phyloP scores from a whole-genome alignment of 2,329 filamentous ascomycete species.

The Periconia sp. region DNA sequence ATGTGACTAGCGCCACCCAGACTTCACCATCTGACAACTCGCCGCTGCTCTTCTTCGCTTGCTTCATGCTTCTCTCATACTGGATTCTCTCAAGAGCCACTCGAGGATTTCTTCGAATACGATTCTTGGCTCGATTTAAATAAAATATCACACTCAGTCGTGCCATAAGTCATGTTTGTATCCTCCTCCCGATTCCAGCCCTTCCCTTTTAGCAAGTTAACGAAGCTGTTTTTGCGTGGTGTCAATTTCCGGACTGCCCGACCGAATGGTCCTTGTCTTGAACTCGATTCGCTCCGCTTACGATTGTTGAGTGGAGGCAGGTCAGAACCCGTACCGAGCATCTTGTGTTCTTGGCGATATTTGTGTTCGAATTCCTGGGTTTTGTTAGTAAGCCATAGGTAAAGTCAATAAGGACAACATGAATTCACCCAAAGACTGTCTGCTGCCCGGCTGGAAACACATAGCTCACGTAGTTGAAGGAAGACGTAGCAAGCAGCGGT shows the following conservation, averaged over 20 bases:
- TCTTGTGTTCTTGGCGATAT: constrained; percentile 36
- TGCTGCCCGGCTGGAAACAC: constrained; percentile 32
- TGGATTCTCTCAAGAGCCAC: too few relatives aligned
- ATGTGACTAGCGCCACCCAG: too few relatives aligned
- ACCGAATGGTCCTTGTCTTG: constrained; percentile 31
- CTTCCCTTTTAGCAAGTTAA: constrained; percentile 41
- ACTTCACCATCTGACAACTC: too few relatives aligned
- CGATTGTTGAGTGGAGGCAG: constrained; percentile 19
- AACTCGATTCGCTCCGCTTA: constrained; percentile 26
- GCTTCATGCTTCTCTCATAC: too few relatives aligned
- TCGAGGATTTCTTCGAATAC: too few relatives aligned
- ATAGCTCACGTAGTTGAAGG: constrained; percentile 37
- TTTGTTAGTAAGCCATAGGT: constrained; percentile 1
- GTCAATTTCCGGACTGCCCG: constrained; percentile 42
- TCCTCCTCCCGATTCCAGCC: constrained; percentile 28
- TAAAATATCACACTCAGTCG: neutral
- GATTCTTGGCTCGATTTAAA: neutral
- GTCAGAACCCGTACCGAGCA: constrained; percentile 26
- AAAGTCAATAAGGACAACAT: neutral
- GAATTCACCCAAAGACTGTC: constrained; percentile 41
- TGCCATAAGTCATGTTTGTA: constrained; percentile 7
- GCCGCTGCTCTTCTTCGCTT: too few relatives aligned
- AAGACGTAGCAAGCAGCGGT: constrained; percentile 36
- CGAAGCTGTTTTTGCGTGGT: constrained; percentile 41
- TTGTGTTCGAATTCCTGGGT: constrained; percentile 41